These are phyloP conservation scores for Oxytropis ochrocephala DNA, from an alignment of 306 rosid species.

Conservation along the genomic window DNA sequence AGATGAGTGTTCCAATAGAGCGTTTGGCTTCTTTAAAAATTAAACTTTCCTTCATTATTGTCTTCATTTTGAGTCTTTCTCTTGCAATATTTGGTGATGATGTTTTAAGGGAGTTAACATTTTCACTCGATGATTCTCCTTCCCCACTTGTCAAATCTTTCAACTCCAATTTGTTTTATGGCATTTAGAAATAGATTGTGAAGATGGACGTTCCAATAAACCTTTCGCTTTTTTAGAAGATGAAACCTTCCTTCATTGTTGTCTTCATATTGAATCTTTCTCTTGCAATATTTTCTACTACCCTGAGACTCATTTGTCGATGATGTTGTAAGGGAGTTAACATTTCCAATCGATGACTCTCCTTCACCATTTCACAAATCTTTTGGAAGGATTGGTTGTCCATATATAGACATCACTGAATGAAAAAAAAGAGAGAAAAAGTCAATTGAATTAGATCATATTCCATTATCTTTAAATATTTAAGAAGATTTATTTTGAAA, in stretches of 20 bases:
- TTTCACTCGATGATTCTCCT: neutral
- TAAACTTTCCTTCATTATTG: neutral
- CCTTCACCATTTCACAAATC: neutral
- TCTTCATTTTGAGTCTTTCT: too few species aligned
- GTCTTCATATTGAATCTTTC: neutral
- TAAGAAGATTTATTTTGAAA: too few species aligned
- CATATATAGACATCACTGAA: conserved; percentile 54
- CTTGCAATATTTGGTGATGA: neutral
- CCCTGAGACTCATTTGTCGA: neutral
- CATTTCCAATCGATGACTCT: neutral
- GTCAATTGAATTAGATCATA: neutral
- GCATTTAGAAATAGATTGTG: too few species aligned
- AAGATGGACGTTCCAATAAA: conserved; percentile 50
- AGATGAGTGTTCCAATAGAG: conserved; percentile 62
- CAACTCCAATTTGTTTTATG: too few species aligned
- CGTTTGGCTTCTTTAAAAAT: conserved; percentile 37
- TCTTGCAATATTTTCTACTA: conserved; percentile 3
- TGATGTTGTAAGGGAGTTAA: neutral
- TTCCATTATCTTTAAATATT: neutral
- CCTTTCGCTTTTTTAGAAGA: conserved; percentile 38
- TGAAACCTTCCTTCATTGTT: neutral
- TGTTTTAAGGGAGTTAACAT: neutral
- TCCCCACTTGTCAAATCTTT: neutral
- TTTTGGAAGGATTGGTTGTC: neutral
- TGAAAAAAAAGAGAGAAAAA: neutral